These are phyloP conservation scores for Fusarium pseudoanthophilum DNA, from an alignment of 2,329 filamentous ascomycete genomes.

Conservation along the genomic window DNA sequence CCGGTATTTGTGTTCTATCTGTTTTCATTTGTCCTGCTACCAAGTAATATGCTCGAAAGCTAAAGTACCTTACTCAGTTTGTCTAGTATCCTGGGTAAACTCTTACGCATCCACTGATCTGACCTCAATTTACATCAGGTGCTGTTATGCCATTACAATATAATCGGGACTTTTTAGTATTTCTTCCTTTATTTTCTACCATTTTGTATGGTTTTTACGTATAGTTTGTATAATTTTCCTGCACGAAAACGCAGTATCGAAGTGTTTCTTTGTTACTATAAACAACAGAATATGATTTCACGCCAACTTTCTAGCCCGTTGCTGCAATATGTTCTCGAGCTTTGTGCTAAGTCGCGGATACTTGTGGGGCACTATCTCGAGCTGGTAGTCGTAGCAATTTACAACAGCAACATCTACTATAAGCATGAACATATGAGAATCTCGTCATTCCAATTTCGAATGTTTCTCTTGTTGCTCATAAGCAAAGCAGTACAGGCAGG, in stretches of 20 bases:
- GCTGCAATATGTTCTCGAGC: slow-evolving; percentile 6
- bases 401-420: not conserved
- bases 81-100: not conserved
- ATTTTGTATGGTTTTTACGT: not conserved
- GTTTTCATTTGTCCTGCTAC: slow-evolving; percentile 7
- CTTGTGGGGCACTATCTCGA: slow-evolving; percentile 6
- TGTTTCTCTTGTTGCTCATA: not conserved
- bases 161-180: not conserved
- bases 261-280: not conserved
- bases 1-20: not conserved
- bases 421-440: slow-evolving; percentile 8
- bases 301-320: slow-evolving; percentile 1
- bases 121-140: not conserved
- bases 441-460: not conserved
- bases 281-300: not conserved
- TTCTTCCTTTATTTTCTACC: not conserved
- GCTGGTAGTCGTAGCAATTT: not conserved
- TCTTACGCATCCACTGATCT: slow-evolving; percentile 9
- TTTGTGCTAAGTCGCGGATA: slow-evolving; percentile 6
- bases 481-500: not conserved
- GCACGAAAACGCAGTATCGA: not conserved
- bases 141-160: not conserved
- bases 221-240: not conserved
- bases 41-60: not conserved
- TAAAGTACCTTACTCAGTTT: not conserved